phyloP scores from a whole-genome alignment of 2,329 filamentous ascomycete genomes.

The Madurella mycetomatis region DNA sequence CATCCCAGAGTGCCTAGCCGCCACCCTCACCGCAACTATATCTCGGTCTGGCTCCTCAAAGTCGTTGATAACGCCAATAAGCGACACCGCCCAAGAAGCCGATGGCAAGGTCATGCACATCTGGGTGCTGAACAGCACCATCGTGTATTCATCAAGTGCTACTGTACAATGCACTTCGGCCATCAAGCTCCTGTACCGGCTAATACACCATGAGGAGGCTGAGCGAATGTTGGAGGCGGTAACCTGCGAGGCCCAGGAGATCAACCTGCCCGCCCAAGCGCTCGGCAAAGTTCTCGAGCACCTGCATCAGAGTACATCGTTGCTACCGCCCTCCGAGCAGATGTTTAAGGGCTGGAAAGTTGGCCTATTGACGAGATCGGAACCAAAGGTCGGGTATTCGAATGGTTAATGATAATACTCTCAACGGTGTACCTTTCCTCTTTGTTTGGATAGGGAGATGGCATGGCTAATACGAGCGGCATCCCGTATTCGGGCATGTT shows the following conservation, averaged over 20 bases:
- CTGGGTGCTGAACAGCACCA: conserved; percentile 55
- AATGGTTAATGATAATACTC: neutral
- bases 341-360: conserved; percentile 64
- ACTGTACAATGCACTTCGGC: conserved; percentile 30
- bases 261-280: conserved; percentile 48
- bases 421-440: no score
- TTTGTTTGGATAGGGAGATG: no score
- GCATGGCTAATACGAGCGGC: no score
- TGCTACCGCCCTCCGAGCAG: conserved; percentile 54
- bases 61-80: conserved; percentile 46
- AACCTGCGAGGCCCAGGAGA: conserved; percentile 55
- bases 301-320: conserved; percentile 44
- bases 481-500: no score
- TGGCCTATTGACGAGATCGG: conserved; percentile 55
- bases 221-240: conserved; percentile 48
- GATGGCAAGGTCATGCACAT: conserved; percentile 36
- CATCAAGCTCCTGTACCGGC: conserved; percentile 51
- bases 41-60: conserved; percentile 56
- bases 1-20: conserved; percentile 48
- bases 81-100: conserved; percentile 6
- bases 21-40: conserved; percentile 49
- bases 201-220: conserved; percentile 40
- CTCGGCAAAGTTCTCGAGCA: conserved; percentile 41
- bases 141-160: conserved; percentile 46
- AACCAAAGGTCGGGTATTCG: neutral